These are phyloP conservation scores for Leucoagaricus sp. DNA, from an alignment of 1,284 basidiomycete species.

Conservation along the genomic window DNA sequence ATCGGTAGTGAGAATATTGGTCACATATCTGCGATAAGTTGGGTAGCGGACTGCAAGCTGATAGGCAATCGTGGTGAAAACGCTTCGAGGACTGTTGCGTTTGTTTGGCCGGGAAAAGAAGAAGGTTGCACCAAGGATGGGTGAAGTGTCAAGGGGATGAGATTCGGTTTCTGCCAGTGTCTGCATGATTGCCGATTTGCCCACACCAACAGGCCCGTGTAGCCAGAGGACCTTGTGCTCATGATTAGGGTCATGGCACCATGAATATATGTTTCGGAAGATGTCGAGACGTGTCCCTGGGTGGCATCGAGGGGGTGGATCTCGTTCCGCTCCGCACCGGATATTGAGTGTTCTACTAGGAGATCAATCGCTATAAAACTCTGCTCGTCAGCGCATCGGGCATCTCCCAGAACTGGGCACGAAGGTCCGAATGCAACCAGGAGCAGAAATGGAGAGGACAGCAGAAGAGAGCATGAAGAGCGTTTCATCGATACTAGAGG, in stretches of 20 bases:
- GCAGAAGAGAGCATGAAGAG: too few species aligned
- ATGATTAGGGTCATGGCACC: not conserved
- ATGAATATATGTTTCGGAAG: not conserved
- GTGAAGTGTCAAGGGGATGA: not conserved
- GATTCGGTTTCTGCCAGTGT: not conserved
- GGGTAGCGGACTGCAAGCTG: not conserved
- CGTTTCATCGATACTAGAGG: too few species aligned
- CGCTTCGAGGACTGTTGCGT: not conserved
- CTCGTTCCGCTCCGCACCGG: not conserved
- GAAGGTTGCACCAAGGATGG: not conserved
- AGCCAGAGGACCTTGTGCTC: not conserved
- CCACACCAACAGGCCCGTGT: not conserved
- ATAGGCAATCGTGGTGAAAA: not conserved
- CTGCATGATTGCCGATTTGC: conserved; percentile 1
- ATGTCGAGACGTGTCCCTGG: not conserved
- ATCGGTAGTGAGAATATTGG: not conserved
- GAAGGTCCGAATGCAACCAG: too few species aligned
- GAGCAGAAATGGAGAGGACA: too few species aligned
- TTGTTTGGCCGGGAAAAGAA: conserved; percentile 1
- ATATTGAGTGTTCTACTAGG: not conserved
- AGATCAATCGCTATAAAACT: not conserved
- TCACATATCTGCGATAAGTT: not conserved
- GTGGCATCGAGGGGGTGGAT: not conserved
- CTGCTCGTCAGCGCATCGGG: too few species aligned
- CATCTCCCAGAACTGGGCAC: too few species aligned